Conservation (phyloP, 306 rosid species). For the Geum urbanum region DNA sequence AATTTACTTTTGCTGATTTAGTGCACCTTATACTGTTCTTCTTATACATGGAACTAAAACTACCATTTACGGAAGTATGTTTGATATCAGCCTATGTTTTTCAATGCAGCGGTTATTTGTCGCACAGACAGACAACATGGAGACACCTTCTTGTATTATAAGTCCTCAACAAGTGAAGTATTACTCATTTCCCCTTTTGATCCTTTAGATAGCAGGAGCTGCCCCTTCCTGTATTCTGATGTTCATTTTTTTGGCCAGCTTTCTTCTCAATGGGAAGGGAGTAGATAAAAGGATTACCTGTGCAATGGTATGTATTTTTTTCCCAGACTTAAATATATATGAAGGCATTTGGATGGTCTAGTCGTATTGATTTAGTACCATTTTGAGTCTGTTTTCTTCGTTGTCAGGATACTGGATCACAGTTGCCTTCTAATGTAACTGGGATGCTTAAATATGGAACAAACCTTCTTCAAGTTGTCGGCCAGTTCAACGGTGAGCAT, state of each 20-base stretch:
- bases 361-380: conserved; percentile 20
- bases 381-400: conserved; percentile 14
- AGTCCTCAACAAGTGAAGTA: conserved; percentile 92
- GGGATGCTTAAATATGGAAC: conserved; percentile 67
- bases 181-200: conserved; percentile 19
- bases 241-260: conserved; percentile 43
- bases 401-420: conserved; percentile 83
- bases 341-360: conserved; percentile 22
- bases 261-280: conserved; percentile 87
- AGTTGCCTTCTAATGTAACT: conserved; percentile 72
- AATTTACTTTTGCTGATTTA: neutral
- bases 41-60: neutral
- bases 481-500: conserved; percentile 76
- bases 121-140: conserved; percentile 64
- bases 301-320: conserved; percentile 49
- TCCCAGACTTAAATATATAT: conserved; percentile 8
- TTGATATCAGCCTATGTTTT: conserved; percentile 15
- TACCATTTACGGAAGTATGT: conserved; percentile 6
- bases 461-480: conserved; percentile 85
- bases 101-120: conserved; percentile 69
- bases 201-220: conserved; percentile 8
- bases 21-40: conserved; percentile 5
- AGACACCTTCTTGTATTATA: conserved; percentile 77
- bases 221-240: conserved; percentile 30
- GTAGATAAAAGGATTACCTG: conserved; percentile 49